Evolutionary conservation across 164 flowering plant genomes (phyloP).

Genomic region (Vitis labrusca): DNA sequence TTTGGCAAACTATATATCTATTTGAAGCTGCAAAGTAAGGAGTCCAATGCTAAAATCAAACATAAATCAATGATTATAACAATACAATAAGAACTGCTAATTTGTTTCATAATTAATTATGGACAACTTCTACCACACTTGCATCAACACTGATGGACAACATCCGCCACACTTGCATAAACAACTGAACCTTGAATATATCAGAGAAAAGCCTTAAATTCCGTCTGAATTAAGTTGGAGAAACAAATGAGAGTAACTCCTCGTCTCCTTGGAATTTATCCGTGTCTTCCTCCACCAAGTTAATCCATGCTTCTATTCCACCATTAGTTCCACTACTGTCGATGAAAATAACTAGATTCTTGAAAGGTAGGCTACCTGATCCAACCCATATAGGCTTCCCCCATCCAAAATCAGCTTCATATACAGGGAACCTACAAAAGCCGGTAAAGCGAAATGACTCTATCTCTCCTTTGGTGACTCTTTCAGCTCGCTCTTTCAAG

Average conservation of each 20-base stretch:
- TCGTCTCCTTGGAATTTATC: slow-evolving; percentile 13
- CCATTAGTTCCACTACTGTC: neutral
- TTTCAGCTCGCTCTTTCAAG: slow-evolving; percentile 1
- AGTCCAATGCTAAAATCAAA: no score
- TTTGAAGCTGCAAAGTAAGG: no score
- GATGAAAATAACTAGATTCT: neutral
- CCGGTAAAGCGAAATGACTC: slow-evolving; percentile 14
- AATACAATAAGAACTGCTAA: no score
- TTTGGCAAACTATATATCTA: no score
- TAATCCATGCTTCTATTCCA: slow-evolving; percentile 33
- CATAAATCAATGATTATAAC: no score
- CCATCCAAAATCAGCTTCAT: slow-evolving; percentile 48
- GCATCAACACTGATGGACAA: no score
- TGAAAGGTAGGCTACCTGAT: neutral
- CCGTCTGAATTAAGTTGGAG: neutral
- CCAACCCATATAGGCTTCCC: slow-evolving; percentile 26
- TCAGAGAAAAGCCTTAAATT: no score
- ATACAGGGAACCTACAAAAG: slow-evolving; percentile 29
- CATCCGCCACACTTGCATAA: no score
- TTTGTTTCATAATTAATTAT: no score
- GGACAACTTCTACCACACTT: neutral
- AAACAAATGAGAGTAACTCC: slow-evolving; percentile 8
- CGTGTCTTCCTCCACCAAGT: slow-evolving; percentile 24
- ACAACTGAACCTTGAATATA: no score
- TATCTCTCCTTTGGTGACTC: neutral